phyloP scores from a whole-genome alignment of 2,329 filamentous ascomycete species.

The Aspergillus bombycis region DNA sequence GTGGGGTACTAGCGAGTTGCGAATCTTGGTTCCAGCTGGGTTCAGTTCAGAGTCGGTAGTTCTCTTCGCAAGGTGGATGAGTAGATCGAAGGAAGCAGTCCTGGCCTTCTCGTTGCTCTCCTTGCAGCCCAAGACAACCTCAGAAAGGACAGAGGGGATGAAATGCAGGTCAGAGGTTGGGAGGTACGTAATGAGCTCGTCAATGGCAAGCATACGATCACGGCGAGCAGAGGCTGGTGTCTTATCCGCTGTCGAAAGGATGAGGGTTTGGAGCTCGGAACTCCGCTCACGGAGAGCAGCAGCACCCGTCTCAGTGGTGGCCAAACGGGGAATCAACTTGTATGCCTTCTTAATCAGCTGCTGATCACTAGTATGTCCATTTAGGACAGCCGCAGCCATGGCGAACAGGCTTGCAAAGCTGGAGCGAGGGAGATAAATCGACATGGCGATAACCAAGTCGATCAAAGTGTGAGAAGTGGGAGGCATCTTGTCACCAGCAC shows the following conservation, averaged over 20 bases:
- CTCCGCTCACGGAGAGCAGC: slow-evolving; percentile 76
- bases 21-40: slow-evolving; percentile 69
- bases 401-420: slow-evolving; percentile 85
- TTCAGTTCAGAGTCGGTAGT: slow-evolving; percentile 67
- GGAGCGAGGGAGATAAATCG: slow-evolving; percentile 84
- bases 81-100: slow-evolving; percentile 83
- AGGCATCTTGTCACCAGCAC: slow-evolving; percentile 74
- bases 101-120: slow-evolving; percentile 96
- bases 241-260: slow-evolving; percentile 79
- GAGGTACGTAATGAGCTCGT: slow-evolving; percentile 77
- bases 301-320: slow-evolving; percentile 76
- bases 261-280: slow-evolving; percentile 76
- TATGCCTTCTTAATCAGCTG: slow-evolving; percentile 99
- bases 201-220: slow-evolving; percentile 81
- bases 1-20: slow-evolving; percentile 82
- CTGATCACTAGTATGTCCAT: slow-evolving; percentile 68
- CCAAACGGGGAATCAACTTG: slow-evolving; percentile 90
- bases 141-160: slow-evolving; percentile 85
- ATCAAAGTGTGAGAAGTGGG: slow-evolving; percentile 93
- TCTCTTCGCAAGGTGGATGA: slow-evolving; percentile 84
- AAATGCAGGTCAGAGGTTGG: slow-evolving; percentile 83
- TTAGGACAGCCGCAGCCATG: slow-evolving; percentile 81
- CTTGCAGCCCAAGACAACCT: slow-evolving; percentile 95
- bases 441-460: slow-evolving; percentile 95
- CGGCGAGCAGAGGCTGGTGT: slow-evolving; percentile 83